Evolutionary conservation across 805 yeast genomes (phyloP), one percentile per base, ranked within the genome.

Genomic region (Candida boleticola): DNA sequence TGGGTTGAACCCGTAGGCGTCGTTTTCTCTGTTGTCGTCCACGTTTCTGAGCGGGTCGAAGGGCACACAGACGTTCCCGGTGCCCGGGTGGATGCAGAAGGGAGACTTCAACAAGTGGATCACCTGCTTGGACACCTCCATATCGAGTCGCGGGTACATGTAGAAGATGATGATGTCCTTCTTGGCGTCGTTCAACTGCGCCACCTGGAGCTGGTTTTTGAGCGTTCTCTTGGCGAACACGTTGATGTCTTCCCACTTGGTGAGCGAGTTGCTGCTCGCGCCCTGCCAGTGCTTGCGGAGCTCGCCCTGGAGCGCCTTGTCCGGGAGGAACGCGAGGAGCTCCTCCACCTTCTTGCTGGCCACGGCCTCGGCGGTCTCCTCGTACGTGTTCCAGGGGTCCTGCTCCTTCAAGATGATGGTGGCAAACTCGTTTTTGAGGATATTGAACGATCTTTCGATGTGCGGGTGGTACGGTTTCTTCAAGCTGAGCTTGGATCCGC

Each of bases 51-150:
- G 42, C 1, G 83, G 81, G 51, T 79, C 80, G 48, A 79, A 84
- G 0, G 98, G 97, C 5, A 93, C 96, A 77, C 98, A 93, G 3
- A 93, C 86, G 54, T 87, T 85, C 5, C 97, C 97, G 0, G 99
- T 93, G 2, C 89, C 83, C 1, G 99, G 99, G 61, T 93, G 99
- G 33, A 93, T 82, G 68, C 98, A 92, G 61, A 93, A 93, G 14
- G 99, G 99, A 1, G 97, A 86, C 60, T 93, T 93, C 53, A 93
- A 76, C 64, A 93, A 81, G 70, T 93, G 99, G 65, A 83, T 88
- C 55, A 90, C 73, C 60, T 86, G 93, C 51, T 83, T 77, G 5
- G 98, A 85, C 27, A 93, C 99, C 62, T 90, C 95, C 37, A 86
- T 82, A 77, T 93, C 99, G 47, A 93, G 73, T 54, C 96, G 77